Percentiles rank a stretch among this genome's conserved stretches.
Conservation (phyloP, 441 rosid species). For the Adansonia madagascariensis region DNA sequence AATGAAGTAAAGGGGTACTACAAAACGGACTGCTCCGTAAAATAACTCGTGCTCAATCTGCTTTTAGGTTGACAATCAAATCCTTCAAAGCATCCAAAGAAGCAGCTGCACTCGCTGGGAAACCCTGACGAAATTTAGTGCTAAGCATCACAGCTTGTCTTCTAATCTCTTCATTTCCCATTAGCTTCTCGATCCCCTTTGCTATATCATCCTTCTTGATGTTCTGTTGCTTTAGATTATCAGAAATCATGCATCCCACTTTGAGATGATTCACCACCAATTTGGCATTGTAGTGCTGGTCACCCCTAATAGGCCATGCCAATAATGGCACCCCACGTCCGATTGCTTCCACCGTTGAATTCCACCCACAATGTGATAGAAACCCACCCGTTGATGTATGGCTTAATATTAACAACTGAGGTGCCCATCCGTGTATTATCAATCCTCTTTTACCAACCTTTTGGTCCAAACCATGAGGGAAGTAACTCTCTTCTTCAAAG, state of each 20-base stretch:
- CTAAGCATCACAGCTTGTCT: slow-evolving; percentile 30
- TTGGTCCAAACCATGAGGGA: slow-evolving; percentile 31
- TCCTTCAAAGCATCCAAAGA: slow-evolving; percentile 31
- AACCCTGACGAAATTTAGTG: slow-evolving; percentile 36
- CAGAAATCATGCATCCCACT: slow-evolving; percentile 32
- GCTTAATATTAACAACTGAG: slow-evolving; percentile 42
- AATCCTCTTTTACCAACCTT: slow-evolving; percentile 37
- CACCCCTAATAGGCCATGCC: slow-evolving; percentile 42
- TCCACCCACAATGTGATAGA: slow-evolving; percentile 45
- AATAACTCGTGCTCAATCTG: slow-evolving; percentile 5
- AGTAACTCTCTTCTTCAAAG: slow-evolving; percentile 21
- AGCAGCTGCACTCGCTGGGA: slow-evolving; percentile 34
- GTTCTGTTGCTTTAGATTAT: slow-evolving; percentile 25
- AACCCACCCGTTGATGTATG: slow-evolving; percentile 38
- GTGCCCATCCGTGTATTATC: slow-evolving; percentile 46
- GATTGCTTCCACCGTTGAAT: slow-evolving; percentile 41
- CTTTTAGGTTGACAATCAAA: slow-evolving; percentile 7
- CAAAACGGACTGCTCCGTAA: slow-evolving; percentile 2
- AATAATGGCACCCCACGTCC: slow-evolving; percentile 37
- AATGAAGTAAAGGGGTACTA: background rate
- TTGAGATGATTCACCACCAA: slow-evolving; percentile 37
- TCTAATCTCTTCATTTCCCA: slow-evolving; percentile 35
- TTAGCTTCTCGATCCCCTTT: slow-evolving; percentile 41
- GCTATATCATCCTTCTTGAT: slow-evolving; percentile 29
- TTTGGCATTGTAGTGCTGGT: slow-evolving; percentile 40